Conservation (phyloP, 176 grass and related monocot genomes). For the Rhynchospora breviuscula region DNA sequence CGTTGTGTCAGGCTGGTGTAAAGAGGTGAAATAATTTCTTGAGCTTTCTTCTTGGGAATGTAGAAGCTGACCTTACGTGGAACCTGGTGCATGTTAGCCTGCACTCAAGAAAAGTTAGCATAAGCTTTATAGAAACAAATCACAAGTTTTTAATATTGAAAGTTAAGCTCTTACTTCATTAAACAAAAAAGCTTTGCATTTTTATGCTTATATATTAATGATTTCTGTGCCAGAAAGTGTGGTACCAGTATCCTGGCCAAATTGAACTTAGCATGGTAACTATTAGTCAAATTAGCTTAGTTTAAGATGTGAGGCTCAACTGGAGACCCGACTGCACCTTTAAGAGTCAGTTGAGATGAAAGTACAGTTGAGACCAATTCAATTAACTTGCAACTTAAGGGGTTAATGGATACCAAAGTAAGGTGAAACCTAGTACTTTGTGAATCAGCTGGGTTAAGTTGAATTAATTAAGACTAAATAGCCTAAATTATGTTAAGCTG, state of each 20-base stretch:
- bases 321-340: neutral
- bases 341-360: neutral
- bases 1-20: slow-evolving; percentile 36
- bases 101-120: slow-evolving; percentile 2
- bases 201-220: neutral
- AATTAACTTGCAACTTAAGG: neutral
- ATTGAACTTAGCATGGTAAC: neutral
- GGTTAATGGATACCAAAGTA: neutral
- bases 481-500: neutral
- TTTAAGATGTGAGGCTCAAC: neutral
- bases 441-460: neutral
- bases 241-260: neutral
- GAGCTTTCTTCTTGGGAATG: slow-evolving; percentile 51
- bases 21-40: slow-evolving; percentile 54
- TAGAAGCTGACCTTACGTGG: slow-evolving; percentile 89
- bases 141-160: neutral
- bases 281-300: neutral
- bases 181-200: neutral
- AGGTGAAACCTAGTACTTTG: neutral
- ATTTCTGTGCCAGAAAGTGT: neutral
- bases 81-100: slow-evolving; percentile 62
- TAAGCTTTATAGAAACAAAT: neutral
- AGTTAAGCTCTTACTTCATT: neutral
- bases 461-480: neutral
- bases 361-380: neutral